Percentiles rank a stretch among this genome's conserved stretches.
phyloP scores from a whole-genome alignment of 2,329 filamentous ascomycete genomes.

The Sordariomycetes sp. region DNA sequence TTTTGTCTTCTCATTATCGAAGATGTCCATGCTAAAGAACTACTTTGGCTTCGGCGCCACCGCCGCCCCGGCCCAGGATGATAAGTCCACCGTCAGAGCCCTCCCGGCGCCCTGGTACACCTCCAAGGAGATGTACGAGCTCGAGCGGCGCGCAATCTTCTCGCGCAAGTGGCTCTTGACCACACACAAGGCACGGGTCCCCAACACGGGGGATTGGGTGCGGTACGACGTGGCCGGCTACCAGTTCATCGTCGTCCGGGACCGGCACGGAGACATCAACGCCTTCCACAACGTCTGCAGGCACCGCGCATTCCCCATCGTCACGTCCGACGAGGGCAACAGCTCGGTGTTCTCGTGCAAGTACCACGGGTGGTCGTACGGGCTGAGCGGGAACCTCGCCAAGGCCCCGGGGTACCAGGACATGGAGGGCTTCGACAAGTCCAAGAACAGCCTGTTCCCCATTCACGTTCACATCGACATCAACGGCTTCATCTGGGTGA shows the following conservation, averaged over 20 bases:
- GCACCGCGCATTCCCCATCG: conserved; percentile 46
- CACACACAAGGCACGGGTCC: conserved; percentile 35
- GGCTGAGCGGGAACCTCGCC: conserved; percentile 39
- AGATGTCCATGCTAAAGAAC: conserved; percentile 18
- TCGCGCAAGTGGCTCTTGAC: conserved; percentile 42
- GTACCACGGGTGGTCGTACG: conserved; percentile 52
- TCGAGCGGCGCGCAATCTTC: conserved; percentile 43
- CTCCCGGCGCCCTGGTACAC: conserved; percentile 38
- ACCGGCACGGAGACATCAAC: conserved; percentile 36
- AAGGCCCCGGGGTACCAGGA: conserved; percentile 47
- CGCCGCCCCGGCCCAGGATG: conserved; percentile 12
- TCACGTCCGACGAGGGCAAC: conserved; percentile 33
- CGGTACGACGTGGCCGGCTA: conserved; percentile 40
- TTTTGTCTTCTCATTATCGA: conserved; percentile 5
- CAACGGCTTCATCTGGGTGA: conserved; percentile 45
- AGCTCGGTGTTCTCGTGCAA: conserved; percentile 41
- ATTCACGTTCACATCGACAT: conserved; percentile 39
- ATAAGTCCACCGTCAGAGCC: conserved; percentile 12
- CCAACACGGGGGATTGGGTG: conserved; percentile 40
- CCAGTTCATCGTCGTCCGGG: conserved; percentile 36
- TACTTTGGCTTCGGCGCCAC: conserved; percentile 22
- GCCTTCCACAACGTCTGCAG: conserved; percentile 51
- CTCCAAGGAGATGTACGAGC: conserved; percentile 38
- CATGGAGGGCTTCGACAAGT: conserved; percentile 40
- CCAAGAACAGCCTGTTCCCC: conserved; percentile 39